Base-by-base conservation (phyloP, 805 yeast species). In the Saturnispora silvae region DNA sequence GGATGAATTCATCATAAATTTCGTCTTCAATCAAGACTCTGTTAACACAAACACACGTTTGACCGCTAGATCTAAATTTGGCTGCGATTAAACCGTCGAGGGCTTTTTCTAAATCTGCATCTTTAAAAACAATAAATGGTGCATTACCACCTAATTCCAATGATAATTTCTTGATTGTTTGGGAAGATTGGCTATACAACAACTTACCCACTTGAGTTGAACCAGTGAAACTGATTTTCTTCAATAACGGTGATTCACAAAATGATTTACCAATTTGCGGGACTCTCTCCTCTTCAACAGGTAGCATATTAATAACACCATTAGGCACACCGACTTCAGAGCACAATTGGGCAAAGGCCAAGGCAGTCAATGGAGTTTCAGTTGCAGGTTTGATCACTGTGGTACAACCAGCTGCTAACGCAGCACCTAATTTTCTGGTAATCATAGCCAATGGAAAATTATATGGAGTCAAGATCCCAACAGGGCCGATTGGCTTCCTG, bases 111-210 rank as follows among this genome's bases (percentile, higher is more conserved):
- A 81, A 46, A 44, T 77, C 27, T 4, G 82, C 84, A 51, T 80
- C 87, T 28, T 75, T 74, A 52, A 78, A 79, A 2, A 81, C 77
- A 36, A 81, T 68, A 45, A 80, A 72, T 2, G 94, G 87, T 3
- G 87, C 84, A 55, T 81, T 81, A 14, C 89, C 94, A 20, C 92
- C 89, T 26, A 81, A 65, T 57, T 81, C 89, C 55, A 81, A 60
- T 3, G 83, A 72, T 37, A 77, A 59, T 53, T 79, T 81, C 61
- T 81, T 81, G 48, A 81, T 60, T 1, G 82, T 69, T 20, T 69
- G 60, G 3, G 74, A 46, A 4, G 78, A 64, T 54, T 79, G 84
- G 30, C 58, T 55, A 75, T 76, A 71, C 40, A 81, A 63, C 14
- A 77, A 46, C 53, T 74, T 77, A 14, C 92, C 92, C 4, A 81